Conservation (phyloP, 2,329 filamentous ascomycete species). For the Arthrinium phaeospermum region DNA sequence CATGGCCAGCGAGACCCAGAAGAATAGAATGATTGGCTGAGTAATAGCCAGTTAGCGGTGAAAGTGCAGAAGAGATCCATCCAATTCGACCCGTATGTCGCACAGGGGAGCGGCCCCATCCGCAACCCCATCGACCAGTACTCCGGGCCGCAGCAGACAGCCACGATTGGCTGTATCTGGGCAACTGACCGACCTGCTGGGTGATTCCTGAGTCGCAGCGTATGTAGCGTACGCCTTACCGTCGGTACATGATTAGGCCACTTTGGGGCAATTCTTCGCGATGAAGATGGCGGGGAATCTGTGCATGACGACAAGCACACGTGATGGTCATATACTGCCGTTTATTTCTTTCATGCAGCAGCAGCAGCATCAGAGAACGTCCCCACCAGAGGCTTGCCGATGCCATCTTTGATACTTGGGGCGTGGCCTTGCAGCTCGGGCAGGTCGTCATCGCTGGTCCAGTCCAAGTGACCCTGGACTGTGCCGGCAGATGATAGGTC, state of each 20-base stretch:
- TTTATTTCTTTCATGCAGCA: constrained; percentile 33
- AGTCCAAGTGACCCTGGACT: constrained; percentile 53
- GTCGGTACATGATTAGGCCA: constrained; percentile 9
- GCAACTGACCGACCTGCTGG: not conserved
- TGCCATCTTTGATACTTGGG: constrained; percentile 45
- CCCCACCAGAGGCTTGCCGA: constrained; percentile 57
- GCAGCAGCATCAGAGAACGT: constrained; percentile 66
- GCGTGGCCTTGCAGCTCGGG: constrained; percentile 50
- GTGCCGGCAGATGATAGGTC: constrained; percentile 45
- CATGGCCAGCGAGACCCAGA: constrained; percentile 23
- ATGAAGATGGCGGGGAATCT: not conserved
- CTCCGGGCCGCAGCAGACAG: constrained; percentile 4
- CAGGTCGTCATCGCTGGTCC: constrained; percentile 52
- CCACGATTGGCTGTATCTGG: constrained; percentile 8
- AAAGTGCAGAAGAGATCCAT: constrained; percentile 22
- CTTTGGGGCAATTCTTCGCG: constrained; percentile 2
- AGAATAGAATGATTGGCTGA: constrained; percentile 30
- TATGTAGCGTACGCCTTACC: not conserved
- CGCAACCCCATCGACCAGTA: constrained; percentile 10
- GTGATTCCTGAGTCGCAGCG: not conserved
- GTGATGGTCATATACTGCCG: not conserved
- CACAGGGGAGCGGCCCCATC: constrained; percentile 23
- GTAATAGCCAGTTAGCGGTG: constrained; percentile 24
- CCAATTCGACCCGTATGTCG: constrained; percentile 31
- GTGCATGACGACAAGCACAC: constrained; percentile 5